Evolutionary conservation across 2,329 filamentous ascomycete genomes (phyloP), one percentile per base, ranked within the genome.

Genomic region (Diaporthe citri): DNA sequence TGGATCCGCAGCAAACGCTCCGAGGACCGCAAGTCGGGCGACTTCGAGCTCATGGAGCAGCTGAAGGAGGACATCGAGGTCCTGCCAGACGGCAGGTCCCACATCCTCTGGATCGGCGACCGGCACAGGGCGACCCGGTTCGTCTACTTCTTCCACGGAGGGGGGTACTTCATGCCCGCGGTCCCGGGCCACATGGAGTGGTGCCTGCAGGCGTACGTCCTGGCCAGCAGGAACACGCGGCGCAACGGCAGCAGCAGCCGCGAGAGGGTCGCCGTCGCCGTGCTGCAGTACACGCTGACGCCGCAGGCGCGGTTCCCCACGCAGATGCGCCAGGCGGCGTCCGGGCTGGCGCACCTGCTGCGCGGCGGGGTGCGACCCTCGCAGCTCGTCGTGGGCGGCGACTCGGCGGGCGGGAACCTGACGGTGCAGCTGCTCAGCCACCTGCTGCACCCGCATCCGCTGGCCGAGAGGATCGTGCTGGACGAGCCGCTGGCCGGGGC

Each of bases 321-420:
- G 0, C 83, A 84, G 43, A 78, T 85, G 15, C 72, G 64, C 4
- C 82, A 85, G 73, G 82, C 82, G 4, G 79, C 76, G 20, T 80
- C 79, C 3, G 83, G 81, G 2, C 78, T 85, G 8, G 77, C 78
- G 1, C 78, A 80, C n/a, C 56, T 85, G 1, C 76, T 84, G 1
- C 75, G 77, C 0, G 75, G 78, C 1, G 84, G 84, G 4, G 75
- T 83, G 59, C 55, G 55, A 8, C 80, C 83, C 0, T 71, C 76
- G 2, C 78, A 85, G 66, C 77, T 85, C 15, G 76, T 84, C 60
- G 70, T 85, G 12, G 83, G 83, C 4, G 83, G 83, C 4, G 84
- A 85, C 67, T 85, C 83, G 15, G 83, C 83, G 0, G 84, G 84
- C 20, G 84, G 80, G 0, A 84, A 85, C 73, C 64, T 85, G 43